These are phyloP conservation scores for Leccinum rimulosum DNA, from an alignment of 768 basidiomycete species.

Conservation along the genomic window DNA sequence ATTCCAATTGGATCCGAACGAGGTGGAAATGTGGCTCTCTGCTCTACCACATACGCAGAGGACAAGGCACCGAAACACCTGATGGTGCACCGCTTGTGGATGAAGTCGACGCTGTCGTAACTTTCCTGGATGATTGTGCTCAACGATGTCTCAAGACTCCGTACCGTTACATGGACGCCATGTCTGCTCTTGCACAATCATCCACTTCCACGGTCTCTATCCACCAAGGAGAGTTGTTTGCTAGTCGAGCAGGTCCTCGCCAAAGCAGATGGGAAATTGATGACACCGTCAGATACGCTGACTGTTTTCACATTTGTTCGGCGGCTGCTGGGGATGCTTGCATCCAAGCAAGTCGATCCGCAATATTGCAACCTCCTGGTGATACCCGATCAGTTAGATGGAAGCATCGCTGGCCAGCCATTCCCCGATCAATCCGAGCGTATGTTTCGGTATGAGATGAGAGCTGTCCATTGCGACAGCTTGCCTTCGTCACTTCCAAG, in stretches of 20 bases:
- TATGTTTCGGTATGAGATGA: constrained; percentile 17
- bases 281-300: constrained; percentile 59
- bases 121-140: constrained; percentile 84
- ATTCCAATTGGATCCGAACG: constrained; percentile 74
- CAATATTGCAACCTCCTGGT: constrained; percentile 32
- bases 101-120: constrained; percentile 54
- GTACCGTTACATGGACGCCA: constrained; percentile 80
- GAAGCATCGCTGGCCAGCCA: constrained; percentile 30
- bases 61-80: constrained; percentile 39
- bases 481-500: constrained; percentile 31
- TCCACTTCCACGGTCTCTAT: constrained; percentile 3
- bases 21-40: constrained; percentile 72
- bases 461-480: too few relatives aligned
- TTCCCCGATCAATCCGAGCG: constrained; percentile 33
- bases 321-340: constrained; percentile 57
- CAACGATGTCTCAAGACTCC: constrained; percentile 80
- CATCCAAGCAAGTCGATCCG: constrained; percentile 50
- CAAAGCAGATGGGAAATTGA: constrained; percentile 54
- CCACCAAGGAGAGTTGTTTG: constrained; percentile 34
- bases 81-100: constrained; percentile 53
- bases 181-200: constrained; percentile 36
- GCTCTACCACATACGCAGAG: constrained; percentile 51
- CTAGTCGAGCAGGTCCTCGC: constrained; percentile 80
- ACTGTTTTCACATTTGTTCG: constrained; percentile 63
- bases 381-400: constrained; percentile 37